These are phyloP conservation scores for Domatiomyces catenatus DNA, from an alignment of 2,329 filamentous ascomycete species.

Conservation along the genomic window DNA sequence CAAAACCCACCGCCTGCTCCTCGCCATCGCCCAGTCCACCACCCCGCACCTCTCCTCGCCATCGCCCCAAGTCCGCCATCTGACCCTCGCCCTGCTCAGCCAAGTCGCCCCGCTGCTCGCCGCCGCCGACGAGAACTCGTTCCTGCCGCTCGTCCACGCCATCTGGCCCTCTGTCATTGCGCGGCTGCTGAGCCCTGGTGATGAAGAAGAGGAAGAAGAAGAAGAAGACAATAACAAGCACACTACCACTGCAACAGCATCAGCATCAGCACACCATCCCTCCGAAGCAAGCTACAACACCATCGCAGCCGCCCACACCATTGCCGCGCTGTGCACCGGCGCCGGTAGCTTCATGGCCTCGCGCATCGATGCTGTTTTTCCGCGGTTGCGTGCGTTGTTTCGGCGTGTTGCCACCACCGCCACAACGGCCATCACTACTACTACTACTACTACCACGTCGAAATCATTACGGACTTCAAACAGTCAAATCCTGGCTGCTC, in stretches of 20 bases:
- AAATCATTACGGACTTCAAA: too few species aligned
- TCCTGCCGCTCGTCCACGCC: conserved; percentile 76
- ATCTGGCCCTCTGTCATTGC: conserved; percentile 71
- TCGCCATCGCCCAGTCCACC: conserved; percentile 66
- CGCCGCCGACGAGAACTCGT: conserved; percentile 65
- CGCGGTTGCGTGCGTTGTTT: conserved; percentile 29
- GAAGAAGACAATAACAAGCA: too few species aligned
- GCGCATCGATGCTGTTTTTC: conserved; percentile 56
- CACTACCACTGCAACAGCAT: conserved; percentile 2
- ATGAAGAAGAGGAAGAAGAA: too few species aligned
- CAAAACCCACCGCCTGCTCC: conserved; percentile 64
- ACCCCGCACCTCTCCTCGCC: conserved; percentile 83
- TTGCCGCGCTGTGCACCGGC: conserved; percentile 51
- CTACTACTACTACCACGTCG: conserved; percentile 1
- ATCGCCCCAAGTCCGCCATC: conserved; percentile 61
- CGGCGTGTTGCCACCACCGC: conserved; percentile 2
- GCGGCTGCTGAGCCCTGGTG: conserved; percentile 37
- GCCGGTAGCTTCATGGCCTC: conserved; percentile 70
- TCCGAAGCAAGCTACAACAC: conserved; percentile 38
- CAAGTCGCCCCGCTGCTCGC: conserved; percentile 59
- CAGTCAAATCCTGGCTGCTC: conserved; percentile 9
- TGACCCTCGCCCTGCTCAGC: conserved; percentile 60
- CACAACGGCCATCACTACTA: background rate
- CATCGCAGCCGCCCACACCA: conserved; percentile 52
- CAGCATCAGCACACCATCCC: conserved; percentile 1